Evolutionary conservation across 768 basidiomycete genomes (phyloP), one percentile per base, ranked within the genome.

Genomic region (Baorangia bicolor): DNA sequence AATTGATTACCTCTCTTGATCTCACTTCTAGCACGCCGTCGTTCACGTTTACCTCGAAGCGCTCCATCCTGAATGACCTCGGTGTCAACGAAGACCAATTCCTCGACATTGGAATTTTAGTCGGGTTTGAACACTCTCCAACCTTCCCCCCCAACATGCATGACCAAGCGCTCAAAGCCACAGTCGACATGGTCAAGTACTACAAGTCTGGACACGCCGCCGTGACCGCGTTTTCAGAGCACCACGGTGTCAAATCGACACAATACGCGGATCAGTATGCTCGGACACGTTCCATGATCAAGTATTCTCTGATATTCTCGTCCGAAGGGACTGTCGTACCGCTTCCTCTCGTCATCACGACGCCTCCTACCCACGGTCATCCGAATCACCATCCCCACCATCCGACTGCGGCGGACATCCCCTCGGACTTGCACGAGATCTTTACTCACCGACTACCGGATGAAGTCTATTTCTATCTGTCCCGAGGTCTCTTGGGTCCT

Each of bases 391-490:
- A 85, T 58, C 71, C 76, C 20, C 83, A 85, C 62, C 85, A 88
- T 56, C 83, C 88, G 39, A 92, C 92, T 0, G 84, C 89, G 0
- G 85, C 87, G 27, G 97, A 98, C 66, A 87, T 98, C 54, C 97
- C 97, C 3, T 71, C 74, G 46, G 96, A 98, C 73, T 75, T 99
- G 37, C 91, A 96, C 68, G 94, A 97, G 50, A 90, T 98, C 57
- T 98, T 98, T 76, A 95, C 94, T 11, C 78, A 92, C 72, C 88
- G 94, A 42, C 80, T 99, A 25, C 96, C 96, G 1, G 97, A 98
- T 70, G 94, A 98, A 69, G 81, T 98, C 55, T 98, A 95, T 76
- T 98, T 88, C 73, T 97, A 98, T 71, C 82, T 98, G 60, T 97
- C 94, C 37, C 87, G 94, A 18, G 96, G 97, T 6, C 81, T 98